These are phyloP conservation scores for Iberis pinnata DNA, from an alignment of 345 rosid species.

Conservation along the genomic window DNA sequence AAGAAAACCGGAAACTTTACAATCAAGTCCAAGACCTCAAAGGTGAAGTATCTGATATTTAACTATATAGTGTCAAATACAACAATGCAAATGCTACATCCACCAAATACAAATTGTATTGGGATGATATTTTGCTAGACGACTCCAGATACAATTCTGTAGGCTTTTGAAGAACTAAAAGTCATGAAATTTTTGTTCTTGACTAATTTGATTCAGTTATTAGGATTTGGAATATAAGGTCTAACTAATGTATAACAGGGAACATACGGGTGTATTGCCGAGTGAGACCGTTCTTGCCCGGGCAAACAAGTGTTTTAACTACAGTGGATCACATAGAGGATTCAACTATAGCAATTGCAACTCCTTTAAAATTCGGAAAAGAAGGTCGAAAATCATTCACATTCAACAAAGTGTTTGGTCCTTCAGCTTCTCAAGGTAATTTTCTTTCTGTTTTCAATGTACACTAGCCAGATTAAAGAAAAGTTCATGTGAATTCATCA, in stretches of 20 bases:
- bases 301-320: constrained; percentile 43
- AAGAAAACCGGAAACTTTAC: constrained; percentile 88
- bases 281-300: constrained; percentile 74
- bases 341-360: constrained; percentile 49
- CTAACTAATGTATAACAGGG: constrained; percentile 38
- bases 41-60: constrained; percentile 36
- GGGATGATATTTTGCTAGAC: too few relatives aligned
- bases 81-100: neutral
- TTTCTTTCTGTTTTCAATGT: neutral
- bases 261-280: constrained; percentile 90
- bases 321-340: constrained; percentile 59
- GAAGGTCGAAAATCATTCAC: constrained; percentile 61
- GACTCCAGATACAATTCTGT: neutral
- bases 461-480: too few relatives aligned
- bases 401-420: constrained; percentile 87
- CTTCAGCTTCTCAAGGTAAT: constrained; percentile 75
- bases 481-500: neutral
- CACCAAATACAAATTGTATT: neutral
- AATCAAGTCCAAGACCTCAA: constrained; percentile 95
- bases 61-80: neutral
- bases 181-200: neutral
- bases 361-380: constrained; percentile 57
- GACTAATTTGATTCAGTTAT: neutral
- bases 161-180: neutral
- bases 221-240: neutral